Percentiles rank a stretch among this genome's conserved stretches.
These are phyloP conservation scores for Xylaria sp. DNA, from an alignment of 2,329 filamentous ascomycete species.

Conservation along the genomic window DNA sequence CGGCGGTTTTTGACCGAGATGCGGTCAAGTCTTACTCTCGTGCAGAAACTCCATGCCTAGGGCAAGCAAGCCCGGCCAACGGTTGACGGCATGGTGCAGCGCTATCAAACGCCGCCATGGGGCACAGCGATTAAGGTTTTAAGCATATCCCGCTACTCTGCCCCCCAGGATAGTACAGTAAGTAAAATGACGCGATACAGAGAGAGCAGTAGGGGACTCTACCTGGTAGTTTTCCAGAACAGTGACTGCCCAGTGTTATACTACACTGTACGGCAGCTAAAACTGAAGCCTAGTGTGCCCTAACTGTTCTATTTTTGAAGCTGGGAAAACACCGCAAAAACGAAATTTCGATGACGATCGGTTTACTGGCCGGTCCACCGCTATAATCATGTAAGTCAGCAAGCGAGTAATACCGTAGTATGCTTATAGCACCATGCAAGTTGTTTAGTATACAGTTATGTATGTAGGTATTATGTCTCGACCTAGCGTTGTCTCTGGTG, in stretches of 20 bases:
- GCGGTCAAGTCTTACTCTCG: slow-evolving; percentile 36
- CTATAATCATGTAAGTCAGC: slow-evolving; percentile 24
- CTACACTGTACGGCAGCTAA: slow-evolving; percentile 17
- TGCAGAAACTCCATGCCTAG: not conserved
- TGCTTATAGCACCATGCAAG: slow-evolving; percentile 12
- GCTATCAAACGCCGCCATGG: slow-evolving; percentile 17
- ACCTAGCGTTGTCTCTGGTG: not conserved
- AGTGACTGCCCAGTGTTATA: slow-evolving; percentile 12
- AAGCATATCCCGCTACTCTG: slow-evolving; percentile 30
- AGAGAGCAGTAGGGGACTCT: too few species aligned
- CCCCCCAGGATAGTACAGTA: slow-evolving; percentile 24
- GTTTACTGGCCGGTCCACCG: slow-evolving; percentile 15
- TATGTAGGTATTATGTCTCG: not conserved
- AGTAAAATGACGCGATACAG: slow-evolving; percentile 33
- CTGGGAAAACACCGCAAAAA: slow-evolving; percentile 5
- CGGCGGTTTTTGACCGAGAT: slow-evolving; percentile 39
- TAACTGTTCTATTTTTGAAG: slow-evolving; percentile 34
- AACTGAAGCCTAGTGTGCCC: not conserved
- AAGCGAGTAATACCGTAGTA: slow-evolving; percentile 10
- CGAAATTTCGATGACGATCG: not conserved
- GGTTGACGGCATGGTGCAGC: slow-evolving; percentile 27
- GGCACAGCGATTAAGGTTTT: slow-evolving; percentile 39
- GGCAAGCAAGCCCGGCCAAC: slow-evolving; percentile 19
- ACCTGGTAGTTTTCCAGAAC: not conserved
- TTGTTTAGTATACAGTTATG: not conserved